Conservation (phyloP, 1,284 basidiomycete genomes). For the Fistulina hepatica region DNA sequence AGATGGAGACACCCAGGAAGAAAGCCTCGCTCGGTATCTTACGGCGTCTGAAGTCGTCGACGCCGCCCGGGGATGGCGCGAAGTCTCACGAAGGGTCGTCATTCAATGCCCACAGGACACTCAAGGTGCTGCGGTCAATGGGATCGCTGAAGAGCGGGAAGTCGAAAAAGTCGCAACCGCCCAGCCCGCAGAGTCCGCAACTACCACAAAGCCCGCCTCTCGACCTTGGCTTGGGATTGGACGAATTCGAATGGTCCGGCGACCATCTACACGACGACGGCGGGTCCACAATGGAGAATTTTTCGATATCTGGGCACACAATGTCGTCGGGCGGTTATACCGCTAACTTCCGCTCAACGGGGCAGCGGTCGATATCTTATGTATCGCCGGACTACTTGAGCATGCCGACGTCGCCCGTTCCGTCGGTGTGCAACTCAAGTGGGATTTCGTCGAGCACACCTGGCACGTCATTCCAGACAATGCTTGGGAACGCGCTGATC, state of each 20-base stretch:
- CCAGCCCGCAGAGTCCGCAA: slow-evolving; percentile 34
- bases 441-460: slow-evolving; percentile 27
- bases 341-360: slow-evolving; percentile 27
- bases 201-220: slow-evolving; percentile 40
- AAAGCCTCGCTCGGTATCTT: slow-evolving; percentile 61
- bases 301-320: slow-evolving; percentile 18
- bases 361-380: slow-evolving; percentile 60
- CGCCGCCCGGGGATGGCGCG: slow-evolving; percentile 27
- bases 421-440: slow-evolving; percentile 32
- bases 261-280: too few species aligned
- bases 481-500: slow-evolving; percentile 75
- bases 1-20: slow-evolving; percentile 28
- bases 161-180: slow-evolving; percentile 23
- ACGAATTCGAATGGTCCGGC: slow-evolving; percentile 42
- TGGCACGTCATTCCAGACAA: slow-evolving; percentile 45
- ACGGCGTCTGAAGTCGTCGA: slow-evolving; percentile 43
- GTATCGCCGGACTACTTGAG: slow-evolving; percentile 30
- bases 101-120: slow-evolving; percentile 32
- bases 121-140: slow-evolving; percentile 71
- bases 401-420: slow-evolving; percentile 37
- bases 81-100: slow-evolving; percentile 18
- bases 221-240: slow-evolving; percentile 50
- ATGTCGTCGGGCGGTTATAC: slow-evolving; percentile 17
- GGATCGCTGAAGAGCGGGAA: slow-evolving; percentile 56
- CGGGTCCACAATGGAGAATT: slow-evolving; percentile 14